Evolutionary conservation across 345 rosid genomes (phyloP).

Genomic region (Brassica nigra): DNA sequence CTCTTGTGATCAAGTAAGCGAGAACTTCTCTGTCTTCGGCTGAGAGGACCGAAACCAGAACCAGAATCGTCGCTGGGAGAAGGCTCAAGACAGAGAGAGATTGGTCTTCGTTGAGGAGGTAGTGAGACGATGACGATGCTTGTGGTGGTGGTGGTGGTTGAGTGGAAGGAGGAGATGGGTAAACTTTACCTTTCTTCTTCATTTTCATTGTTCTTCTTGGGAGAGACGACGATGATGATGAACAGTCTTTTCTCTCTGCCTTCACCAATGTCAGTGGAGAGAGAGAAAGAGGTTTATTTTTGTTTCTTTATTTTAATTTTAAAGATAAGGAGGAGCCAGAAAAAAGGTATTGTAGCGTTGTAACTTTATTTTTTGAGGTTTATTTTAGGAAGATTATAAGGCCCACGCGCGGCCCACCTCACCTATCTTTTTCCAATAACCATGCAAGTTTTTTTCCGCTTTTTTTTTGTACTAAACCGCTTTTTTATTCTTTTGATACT

Average conservation of each 20-base stretch:
- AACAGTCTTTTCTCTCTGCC: slow-evolving; percentile 16
- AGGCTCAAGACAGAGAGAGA: slow-evolving; percentile 59
- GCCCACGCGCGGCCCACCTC: slow-evolving; percentile 36
- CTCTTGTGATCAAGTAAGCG: slow-evolving; percentile 76
- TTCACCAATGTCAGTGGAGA: slow-evolving; percentile 34
- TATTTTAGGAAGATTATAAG: slow-evolving; percentile 10
- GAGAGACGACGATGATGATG: slow-evolving; percentile 18
- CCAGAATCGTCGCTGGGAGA: slow-evolving; percentile 71
- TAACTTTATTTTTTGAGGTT: not conserved
- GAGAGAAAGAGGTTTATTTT: slow-evolving; percentile 18
- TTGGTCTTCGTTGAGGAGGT: slow-evolving; percentile 39
- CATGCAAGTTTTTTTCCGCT: slow-evolving; percentile 11
- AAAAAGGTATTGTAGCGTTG: not conserved
- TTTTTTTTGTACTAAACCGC: not conserved
- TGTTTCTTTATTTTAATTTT: not conserved
- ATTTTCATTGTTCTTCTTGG: slow-evolving; percentile 53
- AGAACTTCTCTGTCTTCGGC: slow-evolving; percentile 79
- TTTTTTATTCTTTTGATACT: slow-evolving; percentile 7
- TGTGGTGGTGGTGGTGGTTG: slow-evolving; percentile 6
- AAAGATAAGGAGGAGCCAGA: slow-evolving; percentile 1
- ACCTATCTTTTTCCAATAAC: not conserved
- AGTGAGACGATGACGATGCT: slow-evolving; percentile 6
- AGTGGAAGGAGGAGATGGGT: slow-evolving; percentile 63
- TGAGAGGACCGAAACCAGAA: slow-evolving; percentile 67
- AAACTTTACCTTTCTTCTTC: slow-evolving; percentile 86